Base-by-base conservation (phyloP, 345 rosid species). In the Populus tremula region DNA sequence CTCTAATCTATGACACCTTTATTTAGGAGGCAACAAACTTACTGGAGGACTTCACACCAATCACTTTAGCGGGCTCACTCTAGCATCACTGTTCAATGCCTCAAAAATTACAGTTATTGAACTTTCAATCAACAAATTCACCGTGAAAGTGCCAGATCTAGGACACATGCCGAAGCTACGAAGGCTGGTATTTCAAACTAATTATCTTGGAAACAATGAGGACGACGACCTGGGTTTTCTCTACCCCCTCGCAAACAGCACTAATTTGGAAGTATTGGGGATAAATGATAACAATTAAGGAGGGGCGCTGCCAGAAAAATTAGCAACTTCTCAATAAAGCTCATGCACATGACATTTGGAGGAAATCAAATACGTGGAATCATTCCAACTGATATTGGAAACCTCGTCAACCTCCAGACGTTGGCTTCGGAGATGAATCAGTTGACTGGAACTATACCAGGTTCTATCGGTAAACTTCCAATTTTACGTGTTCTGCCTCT, bases 321-420 rank as follows among this genome's bases (percentile, higher is more conserved):
- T 5, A 61, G 43, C 59, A 82, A 82, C 69, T 39, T 82, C 16
- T 80, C 81, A 1, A 35, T 4, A 33, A 33, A 33, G 31, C 16
- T 72, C 2, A 10, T 1, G 0, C 0, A 0, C 1, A 2, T 82
- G 1, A 0, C 0, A 0, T 0, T 71, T 0, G 66, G 43, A 1
- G 0, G 2, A 3, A 79, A 82, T 67, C n/a, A 38, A 6, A 50
- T 81, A 16, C 35, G 36, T 0, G 75, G 81, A 25, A 1, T 2
- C 35, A 75, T 78, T 3, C 75, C 81, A 3, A n/a, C 21, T 0
- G 74, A 43, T 11, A 63, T 81, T 2, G 71, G 69, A 4, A 81
- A 84, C 38, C 84, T 84, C 6, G 50, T 2, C 36, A 0, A 5
- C 36, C 36, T 33, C 5, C 5, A 33, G 0, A 33, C 5, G 5